phyloP scores from a whole-genome alignment of 495 filamentous ascomycete species.

The Podospora sp. region DNA sequence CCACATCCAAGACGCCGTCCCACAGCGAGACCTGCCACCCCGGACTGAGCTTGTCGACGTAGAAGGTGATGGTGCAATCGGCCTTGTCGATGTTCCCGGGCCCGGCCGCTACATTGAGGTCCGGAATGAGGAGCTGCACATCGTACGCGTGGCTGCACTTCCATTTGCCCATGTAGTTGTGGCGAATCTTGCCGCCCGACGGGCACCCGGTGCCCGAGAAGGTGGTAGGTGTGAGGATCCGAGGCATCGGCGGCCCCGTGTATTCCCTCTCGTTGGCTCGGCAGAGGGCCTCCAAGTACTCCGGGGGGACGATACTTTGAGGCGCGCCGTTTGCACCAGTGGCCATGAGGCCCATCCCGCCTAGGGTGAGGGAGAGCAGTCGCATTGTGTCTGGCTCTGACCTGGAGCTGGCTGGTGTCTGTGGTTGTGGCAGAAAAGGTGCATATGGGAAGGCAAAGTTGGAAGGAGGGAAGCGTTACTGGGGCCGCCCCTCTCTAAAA shows the following conservation, averaged over 20 bases:
- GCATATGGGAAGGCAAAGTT: background rate
- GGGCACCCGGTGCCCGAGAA: conserved; percentile 14
- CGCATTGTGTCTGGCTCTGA: conserved; percentile 12
- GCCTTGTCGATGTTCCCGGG: conserved; percentile 5
- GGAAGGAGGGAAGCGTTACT: conserved; percentile 8
- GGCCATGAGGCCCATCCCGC: conserved; percentile 14
- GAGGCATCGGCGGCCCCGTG: conserved; percentile 14
- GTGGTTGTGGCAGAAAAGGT: background rate
- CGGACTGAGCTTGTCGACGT: conserved; percentile 11
- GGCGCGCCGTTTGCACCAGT: conserved; percentile 7
- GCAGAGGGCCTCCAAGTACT: conserved; percentile 9
- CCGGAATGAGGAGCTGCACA: conserved; percentile 17
- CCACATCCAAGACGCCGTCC: conserved; percentile 16
- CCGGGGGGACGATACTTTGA: conserved; percentile 7
- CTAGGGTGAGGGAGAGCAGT: conserved; percentile 14
- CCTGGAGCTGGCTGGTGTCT: conserved; percentile 2
- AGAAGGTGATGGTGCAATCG: conserved; percentile 13
- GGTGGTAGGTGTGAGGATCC: conserved; percentile 6
- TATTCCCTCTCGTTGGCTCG: conserved; percentile 12
- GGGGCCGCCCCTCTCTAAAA: conserved; percentile 8
- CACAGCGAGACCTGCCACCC: conserved; percentile 17
- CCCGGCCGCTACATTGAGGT: conserved; percentile 8
- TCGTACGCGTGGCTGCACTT: conserved; percentile 12
- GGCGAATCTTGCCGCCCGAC: conserved; percentile 5
- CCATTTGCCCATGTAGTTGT: conserved; percentile 18